These are phyloP conservation scores for Cicer bijugum DNA, from an alignment of 306 rosid species.

Conservation along the genomic window DNA sequence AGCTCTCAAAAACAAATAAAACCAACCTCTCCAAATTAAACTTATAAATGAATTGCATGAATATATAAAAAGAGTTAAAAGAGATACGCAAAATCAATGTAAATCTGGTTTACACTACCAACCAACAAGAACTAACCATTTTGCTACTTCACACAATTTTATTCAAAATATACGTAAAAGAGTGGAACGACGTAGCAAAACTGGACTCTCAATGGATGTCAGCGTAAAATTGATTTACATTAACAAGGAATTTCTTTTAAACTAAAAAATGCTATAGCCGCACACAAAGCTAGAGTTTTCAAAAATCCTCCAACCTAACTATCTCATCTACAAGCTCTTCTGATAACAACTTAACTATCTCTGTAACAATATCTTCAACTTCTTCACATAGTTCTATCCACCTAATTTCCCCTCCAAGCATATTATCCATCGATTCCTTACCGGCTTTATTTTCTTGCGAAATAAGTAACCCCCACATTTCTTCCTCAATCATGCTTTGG, in stretches of 20 bases:
- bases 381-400: slow-evolving; percentile 70
- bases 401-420: slow-evolving; percentile 58
- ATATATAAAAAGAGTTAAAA: neutral
- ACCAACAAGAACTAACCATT: too few relatives aligned
- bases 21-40: slow-evolving; percentile 46
- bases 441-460: slow-evolving; percentile 59
- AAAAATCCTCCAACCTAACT: slow-evolving; percentile 50
- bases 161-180: too few relatives aligned
- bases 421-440: slow-evolving; percentile 47
- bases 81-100: too few relatives aligned
- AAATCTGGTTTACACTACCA: too few relatives aligned
- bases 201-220: too few relatives aligned
- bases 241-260: too few relatives aligned
- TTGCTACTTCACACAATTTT: too few relatives aligned
- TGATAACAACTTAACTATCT: slow-evolving; percentile 64
- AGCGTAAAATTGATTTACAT: too few relatives aligned
- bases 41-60: slow-evolving; percentile 40
- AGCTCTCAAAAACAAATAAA: slow-evolving; percentile 42
- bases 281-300: slow-evolving; percentile 45
- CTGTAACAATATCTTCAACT: slow-evolving; percentile 60
- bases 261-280: slow-evolving; percentile 3
- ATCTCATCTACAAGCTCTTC: slow-evolving; percentile 73
- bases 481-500: slow-evolving; percentile 66
- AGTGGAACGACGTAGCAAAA: too few relatives aligned
- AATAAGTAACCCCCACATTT: slow-evolving; percentile 72